Conservation (phyloP, 2,329 filamentous ascomycete genomes). For the Trichoderma citrinoviride region DNA sequence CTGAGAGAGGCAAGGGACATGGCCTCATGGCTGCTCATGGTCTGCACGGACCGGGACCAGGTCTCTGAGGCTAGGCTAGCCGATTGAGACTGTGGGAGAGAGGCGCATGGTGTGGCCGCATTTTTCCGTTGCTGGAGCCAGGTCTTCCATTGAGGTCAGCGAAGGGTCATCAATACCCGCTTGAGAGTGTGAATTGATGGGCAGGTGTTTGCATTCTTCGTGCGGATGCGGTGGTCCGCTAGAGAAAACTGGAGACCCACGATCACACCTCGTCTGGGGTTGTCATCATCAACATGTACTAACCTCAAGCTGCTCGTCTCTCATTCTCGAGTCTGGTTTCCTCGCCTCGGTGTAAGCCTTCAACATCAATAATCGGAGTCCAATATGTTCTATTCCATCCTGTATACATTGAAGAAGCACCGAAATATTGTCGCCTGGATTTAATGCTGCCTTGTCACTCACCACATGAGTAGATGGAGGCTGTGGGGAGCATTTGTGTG, state of each 20-base stretch:
- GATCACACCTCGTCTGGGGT: not conserved
- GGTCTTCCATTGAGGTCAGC: not conserved
- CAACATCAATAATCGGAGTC: too few relatives aligned
- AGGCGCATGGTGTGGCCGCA: not conserved
- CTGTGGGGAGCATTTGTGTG: not conserved
- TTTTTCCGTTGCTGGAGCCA: not conserved
- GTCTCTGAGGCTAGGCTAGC: not conserved
- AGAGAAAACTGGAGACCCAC: not conserved
- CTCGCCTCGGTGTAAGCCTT: too few relatives aligned
- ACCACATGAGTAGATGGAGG: not conserved
- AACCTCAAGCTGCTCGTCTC: too few relatives aligned
- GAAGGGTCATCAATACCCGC: not conserved
- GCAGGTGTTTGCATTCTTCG: not conserved
- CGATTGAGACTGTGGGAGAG: conserved; percentile 2
- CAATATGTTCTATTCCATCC: not conserved
- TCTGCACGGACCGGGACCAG: conserved; percentile 5
- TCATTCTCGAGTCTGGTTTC: too few relatives aligned
- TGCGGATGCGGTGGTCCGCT: not conserved
- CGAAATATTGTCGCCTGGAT: too few relatives aligned
- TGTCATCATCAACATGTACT: not conserved
- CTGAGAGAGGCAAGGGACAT: conserved; percentile 14
- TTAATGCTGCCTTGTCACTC: too few relatives aligned
- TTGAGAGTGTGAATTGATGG: not conserved
- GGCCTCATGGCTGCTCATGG: conserved; percentile 4
- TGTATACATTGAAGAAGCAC: too few relatives aligned